These are phyloP conservation scores for Phialocephala subalpina DNA, from an alignment of 2,329 filamentous ascomycete species.

Conservation along the genomic window DNA sequence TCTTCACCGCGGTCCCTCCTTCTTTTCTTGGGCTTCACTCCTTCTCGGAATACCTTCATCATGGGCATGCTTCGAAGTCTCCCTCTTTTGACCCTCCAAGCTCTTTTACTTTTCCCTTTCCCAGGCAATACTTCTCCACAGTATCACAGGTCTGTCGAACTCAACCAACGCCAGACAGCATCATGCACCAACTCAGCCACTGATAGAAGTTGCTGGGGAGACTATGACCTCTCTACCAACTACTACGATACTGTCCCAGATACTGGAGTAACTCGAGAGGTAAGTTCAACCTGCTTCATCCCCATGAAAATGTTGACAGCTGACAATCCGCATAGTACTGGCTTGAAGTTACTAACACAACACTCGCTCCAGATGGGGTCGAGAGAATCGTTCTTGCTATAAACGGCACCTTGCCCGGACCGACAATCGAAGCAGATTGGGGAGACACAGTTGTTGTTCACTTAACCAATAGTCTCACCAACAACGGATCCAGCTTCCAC, in stretches of 20 bases:
- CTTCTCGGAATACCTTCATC: too few species aligned
- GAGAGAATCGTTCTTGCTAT: conserved; percentile 36
- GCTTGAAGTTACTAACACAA: conserved; percentile 35
- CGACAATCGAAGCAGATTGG: conserved; percentile 24
- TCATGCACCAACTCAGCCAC: conserved; percentile 31
- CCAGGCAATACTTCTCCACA: too few species aligned
- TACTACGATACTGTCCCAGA: conserved; percentile 48
- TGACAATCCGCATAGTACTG: conserved; percentile 25
- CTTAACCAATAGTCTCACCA: background rate
- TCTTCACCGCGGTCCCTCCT: too few species aligned
- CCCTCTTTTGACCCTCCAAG: too few species aligned
- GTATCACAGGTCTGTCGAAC: too few species aligned
- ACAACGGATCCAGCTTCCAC: conserved; percentile 53
- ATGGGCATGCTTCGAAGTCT: too few species aligned
- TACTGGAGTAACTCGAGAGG: conserved; percentile 56
- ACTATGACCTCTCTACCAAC: conserved; percentile 54
- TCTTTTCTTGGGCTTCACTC: too few species aligned
- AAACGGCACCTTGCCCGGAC: conserved; percentile 24
- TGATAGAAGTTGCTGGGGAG: conserved; percentile 51
- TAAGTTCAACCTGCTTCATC: too few species aligned
- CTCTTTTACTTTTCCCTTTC: too few species aligned
- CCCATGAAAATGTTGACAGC: too few species aligned
- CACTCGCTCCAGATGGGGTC: conserved; percentile 42
- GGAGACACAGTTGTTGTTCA: conserved; percentile 21
- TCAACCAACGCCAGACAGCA: too few species aligned